Evolutionary conservation across 768 basidiomycete species (phyloP).

Genomic region (Lentinus tigrinus): DNA sequence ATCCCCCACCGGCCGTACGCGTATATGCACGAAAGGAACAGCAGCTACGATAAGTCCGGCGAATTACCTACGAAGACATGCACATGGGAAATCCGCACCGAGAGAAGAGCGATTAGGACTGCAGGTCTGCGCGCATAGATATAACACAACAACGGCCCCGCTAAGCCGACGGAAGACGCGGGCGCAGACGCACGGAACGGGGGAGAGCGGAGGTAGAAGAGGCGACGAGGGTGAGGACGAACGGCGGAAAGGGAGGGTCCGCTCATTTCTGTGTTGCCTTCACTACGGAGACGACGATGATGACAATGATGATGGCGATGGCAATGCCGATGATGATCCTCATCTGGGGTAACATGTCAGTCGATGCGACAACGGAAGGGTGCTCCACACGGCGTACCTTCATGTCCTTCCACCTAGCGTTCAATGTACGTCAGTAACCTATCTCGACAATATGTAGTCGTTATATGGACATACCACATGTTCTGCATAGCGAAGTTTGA

Average conservation of each 20-base stretch:
- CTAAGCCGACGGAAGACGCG: conserved; percentile 16
- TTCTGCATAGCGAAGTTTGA: conserved; percentile 47
- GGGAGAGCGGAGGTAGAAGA: conserved; percentile 2
- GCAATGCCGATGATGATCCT: conserved; percentile 93
- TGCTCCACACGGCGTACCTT: conserved; percentile 54
- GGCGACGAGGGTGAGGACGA: not conserved
- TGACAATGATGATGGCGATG: conserved; percentile 86
- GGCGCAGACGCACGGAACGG: conserved; percentile 12
- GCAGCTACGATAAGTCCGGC: not conserved
- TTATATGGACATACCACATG: conserved; percentile 65
- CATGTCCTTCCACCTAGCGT: conserved; percentile 92
- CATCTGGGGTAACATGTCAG: conserved; percentile 56
- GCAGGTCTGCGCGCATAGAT: conserved; percentile 41
- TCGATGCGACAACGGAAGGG: conserved; percentile 1
- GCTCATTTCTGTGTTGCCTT: conserved; percentile 59
- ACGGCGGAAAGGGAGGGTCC: not conserved
- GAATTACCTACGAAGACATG: conserved; percentile 10
- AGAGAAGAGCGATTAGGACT: conserved; percentile 26
- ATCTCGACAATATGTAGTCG: not conserved
- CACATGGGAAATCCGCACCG: conserved; percentile 7
- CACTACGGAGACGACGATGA: conserved; percentile 94
- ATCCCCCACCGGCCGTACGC: not conserved
- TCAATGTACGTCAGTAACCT: not conserved
- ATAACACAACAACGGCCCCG: conserved; percentile 36
- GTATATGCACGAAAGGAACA: not conserved